These are phyloP conservation scores for Aspergillus glaucus DNA, from an alignment of 2,329 filamentous ascomycete genomes.

Conservation along the genomic window DNA sequence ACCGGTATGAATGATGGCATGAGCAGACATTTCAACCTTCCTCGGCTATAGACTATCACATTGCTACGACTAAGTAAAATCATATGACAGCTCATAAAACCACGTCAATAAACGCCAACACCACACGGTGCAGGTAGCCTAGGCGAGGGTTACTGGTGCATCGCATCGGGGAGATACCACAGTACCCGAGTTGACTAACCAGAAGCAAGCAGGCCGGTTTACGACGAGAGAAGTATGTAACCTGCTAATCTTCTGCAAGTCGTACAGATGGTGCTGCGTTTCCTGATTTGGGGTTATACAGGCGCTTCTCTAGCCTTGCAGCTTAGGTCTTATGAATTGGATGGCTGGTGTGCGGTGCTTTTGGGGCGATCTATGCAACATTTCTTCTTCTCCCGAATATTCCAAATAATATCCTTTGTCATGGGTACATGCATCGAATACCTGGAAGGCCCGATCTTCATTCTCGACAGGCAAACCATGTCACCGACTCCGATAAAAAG, in stretches of 20 bases:
- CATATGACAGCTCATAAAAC: neutral
- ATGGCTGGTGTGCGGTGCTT: neutral
- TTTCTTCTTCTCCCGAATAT: too few relatives aligned
- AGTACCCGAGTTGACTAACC: neutral
- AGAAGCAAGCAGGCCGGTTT: neutral
- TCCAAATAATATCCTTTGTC: too few relatives aligned
- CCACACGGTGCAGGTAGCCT: neutral
- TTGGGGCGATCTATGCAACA: neutral
- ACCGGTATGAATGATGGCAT: neutral
- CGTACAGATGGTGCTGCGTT: neutral
- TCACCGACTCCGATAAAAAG: too few relatives aligned
- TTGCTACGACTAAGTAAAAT: neutral
- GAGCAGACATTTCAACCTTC: neutral
- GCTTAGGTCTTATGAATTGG: neutral
- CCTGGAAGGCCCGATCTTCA: too few relatives aligned
- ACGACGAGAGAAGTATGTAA: neutral
- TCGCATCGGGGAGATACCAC: neutral
- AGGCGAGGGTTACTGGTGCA: neutral
- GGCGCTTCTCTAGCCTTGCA: neutral
- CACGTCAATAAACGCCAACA: too few relatives aligned
- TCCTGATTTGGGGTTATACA: neutral
- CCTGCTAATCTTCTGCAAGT: neutral
- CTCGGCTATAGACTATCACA: neutral
- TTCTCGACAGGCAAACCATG: too few relatives aligned
- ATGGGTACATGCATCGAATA: too few relatives aligned